phyloP scores from a whole-genome alignment of 352 stramenopile genomes.

The Detonula confervacea region DNA sequence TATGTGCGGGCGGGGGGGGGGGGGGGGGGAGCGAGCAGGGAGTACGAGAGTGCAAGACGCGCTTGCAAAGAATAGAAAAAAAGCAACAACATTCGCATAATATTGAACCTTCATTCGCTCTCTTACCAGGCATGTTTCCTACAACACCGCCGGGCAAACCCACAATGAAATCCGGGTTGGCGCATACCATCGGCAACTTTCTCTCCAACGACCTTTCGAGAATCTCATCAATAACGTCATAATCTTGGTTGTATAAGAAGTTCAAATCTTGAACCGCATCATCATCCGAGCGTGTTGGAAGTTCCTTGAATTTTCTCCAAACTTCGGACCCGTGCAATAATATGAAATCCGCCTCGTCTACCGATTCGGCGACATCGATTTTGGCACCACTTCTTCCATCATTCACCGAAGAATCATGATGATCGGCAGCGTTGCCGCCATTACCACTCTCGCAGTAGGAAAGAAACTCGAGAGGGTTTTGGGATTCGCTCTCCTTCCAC shows the following conservation, averaged over 20 bases:
- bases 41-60: no score
- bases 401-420: no score
- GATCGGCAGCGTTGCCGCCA: no score
- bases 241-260: conserved; percentile 52
- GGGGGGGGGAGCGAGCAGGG: no score
- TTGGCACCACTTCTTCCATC: not conserved
- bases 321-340: conserved; percentile 66
- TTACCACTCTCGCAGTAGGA: conserved; percentile 45
- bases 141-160: conserved; percentile 81
- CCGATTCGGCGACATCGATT: conserved; percentile 46
- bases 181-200: conserved; percentile 87
- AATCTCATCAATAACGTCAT: conserved; percentile 54
- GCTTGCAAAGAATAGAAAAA: no score
- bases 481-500: conserved; percentile 54
- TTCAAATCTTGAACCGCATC: conserved; percentile 47
- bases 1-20: no score
- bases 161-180: conserved; percentile 89
- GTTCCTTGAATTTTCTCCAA: conserved; percentile 32
- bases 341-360: conserved; percentile 69
- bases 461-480: conserved; percentile 56
- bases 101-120: no score
- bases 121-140: conserved; percentile 66
- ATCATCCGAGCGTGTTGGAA: conserved; percentile 18
- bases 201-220: conserved; percentile 76
- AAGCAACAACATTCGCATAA: no score